These are phyloP conservation scores for Botrytis cinerea DNA, from an alignment of 2,329 filamentous ascomycete species.

Conservation along the genomic window DNA sequence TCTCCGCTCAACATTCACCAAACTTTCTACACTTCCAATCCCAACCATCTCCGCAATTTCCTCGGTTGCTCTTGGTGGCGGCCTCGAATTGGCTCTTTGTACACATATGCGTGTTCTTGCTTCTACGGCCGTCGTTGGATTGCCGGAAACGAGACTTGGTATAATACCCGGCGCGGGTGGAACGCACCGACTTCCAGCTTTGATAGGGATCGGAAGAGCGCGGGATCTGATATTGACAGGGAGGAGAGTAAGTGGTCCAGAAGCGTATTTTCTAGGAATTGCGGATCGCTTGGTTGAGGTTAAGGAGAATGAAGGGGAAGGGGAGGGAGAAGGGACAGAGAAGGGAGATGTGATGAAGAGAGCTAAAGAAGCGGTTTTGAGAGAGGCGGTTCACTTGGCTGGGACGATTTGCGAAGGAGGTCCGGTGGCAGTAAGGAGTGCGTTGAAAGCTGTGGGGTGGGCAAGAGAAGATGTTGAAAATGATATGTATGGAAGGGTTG, in stretches of 20 bases:
- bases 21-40: conserved; percentile 74
- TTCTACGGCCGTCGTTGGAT: conserved; percentile 73
- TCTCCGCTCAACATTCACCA: conserved; percentile 74
- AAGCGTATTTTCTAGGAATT: conserved; percentile 89
- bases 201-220: conserved; percentile 81
- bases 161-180: conserved; percentile 96
- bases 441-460: conserved; percentile 74
- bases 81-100: conserved; percentile 86
- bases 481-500: conserved; percentile 79
- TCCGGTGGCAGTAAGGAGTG: conserved; percentile 78
- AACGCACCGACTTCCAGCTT: conserved; percentile 78
- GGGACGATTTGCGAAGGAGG: conserved; percentile 87
- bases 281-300: conserved; percentile 86
- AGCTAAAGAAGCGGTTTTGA: conserved; percentile 68
- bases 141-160: conserved; percentile 89
- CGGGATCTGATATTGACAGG: conserved; percentile 89
- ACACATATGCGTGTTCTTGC: conserved; percentile 88
- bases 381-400: conserved; percentile 76
- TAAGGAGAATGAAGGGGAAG: conserved; percentile 50
- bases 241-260: conserved; percentile 75
- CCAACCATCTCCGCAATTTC: conserved; percentile 89
- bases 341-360: conserved; percentile 52
- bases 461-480: conserved; percentile 79
- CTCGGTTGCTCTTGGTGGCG: conserved; percentile 85
- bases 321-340: conserved; percentile 41